phyloP scores from a whole-genome alignment of 805 yeast genomes.

The Starmerella roubikii region DNA sequence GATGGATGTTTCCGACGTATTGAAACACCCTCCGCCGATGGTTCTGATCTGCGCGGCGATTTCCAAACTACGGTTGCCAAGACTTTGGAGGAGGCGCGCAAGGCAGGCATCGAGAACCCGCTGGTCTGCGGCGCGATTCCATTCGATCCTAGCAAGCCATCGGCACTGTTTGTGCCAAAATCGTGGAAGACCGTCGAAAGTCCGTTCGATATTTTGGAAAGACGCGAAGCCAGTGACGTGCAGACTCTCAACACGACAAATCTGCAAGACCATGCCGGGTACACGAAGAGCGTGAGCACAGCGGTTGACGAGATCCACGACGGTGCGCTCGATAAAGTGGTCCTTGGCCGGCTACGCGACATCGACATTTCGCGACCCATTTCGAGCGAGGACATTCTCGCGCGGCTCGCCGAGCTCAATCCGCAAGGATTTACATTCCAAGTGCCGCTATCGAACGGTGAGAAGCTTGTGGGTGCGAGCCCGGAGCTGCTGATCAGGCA shows the following conservation, averaged over 20 bases:
- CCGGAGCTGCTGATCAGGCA: constrained; percentile 13
- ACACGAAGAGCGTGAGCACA: constrained; percentile 2
- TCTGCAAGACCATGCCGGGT: constrained; percentile 8
- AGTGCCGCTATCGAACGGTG: constrained; percentile 8
- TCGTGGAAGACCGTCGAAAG: background rate
- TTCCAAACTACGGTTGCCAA: constrained; percentile 2
- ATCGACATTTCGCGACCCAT: constrained; percentile 2
- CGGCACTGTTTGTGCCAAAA: constrained; percentile 8
- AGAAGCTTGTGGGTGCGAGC: constrained; percentile 8
- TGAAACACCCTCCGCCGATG: constrained; percentile 7
- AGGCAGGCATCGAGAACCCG: constrained; percentile 10
- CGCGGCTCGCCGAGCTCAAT: constrained; percentile 5
- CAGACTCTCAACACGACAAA: background rate
- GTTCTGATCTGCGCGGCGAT: constrained; percentile 4
- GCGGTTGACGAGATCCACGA: constrained; percentile 6
- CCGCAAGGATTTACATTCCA: constrained; percentile 12
- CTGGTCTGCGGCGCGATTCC: constrained; percentile 14
- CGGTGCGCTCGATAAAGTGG: constrained; percentile 9
- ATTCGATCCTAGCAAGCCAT: constrained; percentile 6
- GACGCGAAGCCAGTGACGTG: background rate
- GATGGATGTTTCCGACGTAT: constrained; percentile 8
- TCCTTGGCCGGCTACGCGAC: constrained; percentile 8
- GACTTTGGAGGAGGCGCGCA: constrained; percentile 3
- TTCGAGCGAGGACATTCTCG: background rate
- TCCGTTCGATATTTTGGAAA: background rate